Evolutionary conservation across 2,329 filamentous ascomycete genomes (phyloP), one percentile per base, ranked within the genome.

Genomic region (Fusarium caatingaense): DNA sequence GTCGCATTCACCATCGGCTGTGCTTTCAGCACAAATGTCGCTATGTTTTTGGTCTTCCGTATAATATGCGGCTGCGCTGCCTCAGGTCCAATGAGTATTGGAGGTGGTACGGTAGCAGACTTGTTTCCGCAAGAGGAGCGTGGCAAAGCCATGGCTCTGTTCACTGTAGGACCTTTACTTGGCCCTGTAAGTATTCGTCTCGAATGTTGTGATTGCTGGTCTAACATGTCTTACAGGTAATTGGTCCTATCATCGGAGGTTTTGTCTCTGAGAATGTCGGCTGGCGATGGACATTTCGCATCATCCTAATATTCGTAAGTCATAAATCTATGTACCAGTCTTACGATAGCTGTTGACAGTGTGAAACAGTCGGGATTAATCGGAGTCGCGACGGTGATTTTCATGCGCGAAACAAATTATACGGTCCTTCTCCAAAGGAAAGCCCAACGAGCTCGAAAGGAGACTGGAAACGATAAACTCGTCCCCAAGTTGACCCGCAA

Each of bases 61-160:
- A 42, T 73, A 3, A 32, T 73, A 6, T 47, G 54, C 23, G 71
- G 71, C 3, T 73, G 71, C 4, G 68, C 62, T 5, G 71, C 62
- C 13, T 70, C 71, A 0, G 69, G 69, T 1, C 63, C 71, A 0
- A 65, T 72, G 62, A 70, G 56, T 8, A 55, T 72, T 5, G 71
- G 71, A 1, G 68, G 68, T 5, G 71, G 71, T 1, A 68, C 71
- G 0, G 30, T 73, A 6, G 68, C 71, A 15, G 71, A 73, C 6
- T 5, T 72, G 12, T 64, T 58, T 6, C 23, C 49, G 4, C 57
- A 54, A 12, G 42, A 70, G 5, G 41, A 73, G 16, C 83, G 90
- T 42, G 90, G 88, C 10, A 85, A 85, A 5, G 89, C 89, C 2
- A 88, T 91, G 77, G 86, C 89, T 0, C 83, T 86, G 0, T 92